Evolutionary conservation across 345 rosid species (phyloP).

Genomic region (Brassica nigra): DNA sequence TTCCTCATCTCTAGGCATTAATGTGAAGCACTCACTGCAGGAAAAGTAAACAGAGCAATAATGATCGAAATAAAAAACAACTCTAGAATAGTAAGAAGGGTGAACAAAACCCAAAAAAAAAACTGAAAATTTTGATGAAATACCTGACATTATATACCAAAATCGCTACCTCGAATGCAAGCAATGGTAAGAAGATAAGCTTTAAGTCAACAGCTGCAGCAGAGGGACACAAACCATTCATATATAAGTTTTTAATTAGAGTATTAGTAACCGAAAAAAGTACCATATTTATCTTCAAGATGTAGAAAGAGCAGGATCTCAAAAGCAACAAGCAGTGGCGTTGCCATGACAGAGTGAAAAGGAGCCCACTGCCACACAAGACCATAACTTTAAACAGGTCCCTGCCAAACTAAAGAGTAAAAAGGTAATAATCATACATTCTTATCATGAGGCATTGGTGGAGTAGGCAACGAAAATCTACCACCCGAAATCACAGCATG

Average conservation of each 20-base stretch:
- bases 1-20: conserved; percentile 93
- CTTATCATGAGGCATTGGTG: conserved; percentile 77
- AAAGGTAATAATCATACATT: conserved; percentile 45
- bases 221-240: conserved; percentile 16
- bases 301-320: conserved; percentile 76
- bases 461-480: conserved; percentile 90
- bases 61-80: not conserved
- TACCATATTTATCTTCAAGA: conserved; percentile 71
- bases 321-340: conserved; percentile 80
- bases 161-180: conserved; percentile 70
- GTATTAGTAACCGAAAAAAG: not conserved
- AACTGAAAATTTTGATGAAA: conserved; percentile 2
- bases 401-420: not conserved
- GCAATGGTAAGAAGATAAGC: conserved; percentile 75
- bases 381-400: conserved; percentile 16
- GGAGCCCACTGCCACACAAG: conserved; percentile 89
- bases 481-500: conserved; percentile 77
- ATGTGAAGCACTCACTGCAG: conserved; percentile 79
- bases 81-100: conserved; percentile 1
- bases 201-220: conserved; percentile 74
- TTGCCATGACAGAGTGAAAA: conserved; percentile 66
- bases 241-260: not conserved
- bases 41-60: not conserved
- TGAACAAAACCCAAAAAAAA: not conserved
- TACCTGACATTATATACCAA: conserved; percentile 89